Conservation (phyloP, 768 basidiomycete genomes). For the Rhodotorula babjevae region DNA sequence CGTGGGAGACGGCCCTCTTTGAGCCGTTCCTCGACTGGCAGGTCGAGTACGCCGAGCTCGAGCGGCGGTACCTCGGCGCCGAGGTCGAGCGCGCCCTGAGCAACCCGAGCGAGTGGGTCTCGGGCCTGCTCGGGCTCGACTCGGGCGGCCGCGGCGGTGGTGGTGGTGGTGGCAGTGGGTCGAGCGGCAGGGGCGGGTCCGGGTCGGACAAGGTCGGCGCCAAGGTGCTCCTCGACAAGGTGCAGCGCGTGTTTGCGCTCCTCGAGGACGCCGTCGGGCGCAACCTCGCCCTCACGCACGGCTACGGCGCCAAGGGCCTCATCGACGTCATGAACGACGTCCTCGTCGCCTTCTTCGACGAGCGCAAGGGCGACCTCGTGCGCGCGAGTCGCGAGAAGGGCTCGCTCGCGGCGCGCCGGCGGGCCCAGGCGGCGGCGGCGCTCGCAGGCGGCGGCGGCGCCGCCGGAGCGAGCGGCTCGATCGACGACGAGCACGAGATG, state of each 20-base stretch:
- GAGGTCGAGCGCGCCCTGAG: conserved; percentile 12
- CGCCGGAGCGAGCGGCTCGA: neutral
- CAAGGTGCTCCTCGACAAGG: conserved; percentile 28
- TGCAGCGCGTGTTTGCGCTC: conserved; percentile 63
- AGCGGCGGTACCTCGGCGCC: conserved; percentile 60
- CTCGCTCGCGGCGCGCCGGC: conserved; percentile 46
- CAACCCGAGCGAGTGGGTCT: conserved; percentile 21
- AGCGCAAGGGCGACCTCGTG: conserved; percentile 28
- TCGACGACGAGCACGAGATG: conserved; percentile 47
- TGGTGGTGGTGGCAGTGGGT: too few species aligned
- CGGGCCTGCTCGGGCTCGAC: neutral
- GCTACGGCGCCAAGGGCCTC: conserved; percentile 72
- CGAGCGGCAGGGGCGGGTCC: too few species aligned
- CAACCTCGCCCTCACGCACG: conserved; percentile 77
- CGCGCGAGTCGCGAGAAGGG: conserved; percentile 12
- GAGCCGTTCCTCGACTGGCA: conserved; percentile 93
- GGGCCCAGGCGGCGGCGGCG: conserved; percentile 50
- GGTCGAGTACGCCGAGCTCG: conserved; percentile 71
- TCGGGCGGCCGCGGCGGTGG: neutral
- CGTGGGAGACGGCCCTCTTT: conserved; percentile 86
- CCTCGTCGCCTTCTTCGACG: conserved; percentile 61
- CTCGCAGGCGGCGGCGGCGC: conserved; percentile 8
- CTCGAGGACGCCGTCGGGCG: conserved; percentile 75
- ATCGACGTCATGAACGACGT: conserved; percentile 69
- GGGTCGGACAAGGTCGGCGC: conserved; percentile 16